These are phyloP conservation scores for Cenchrus purpureus DNA, from an alignment of 176 grass and related monocot species.

Conservation along the genomic window DNA sequence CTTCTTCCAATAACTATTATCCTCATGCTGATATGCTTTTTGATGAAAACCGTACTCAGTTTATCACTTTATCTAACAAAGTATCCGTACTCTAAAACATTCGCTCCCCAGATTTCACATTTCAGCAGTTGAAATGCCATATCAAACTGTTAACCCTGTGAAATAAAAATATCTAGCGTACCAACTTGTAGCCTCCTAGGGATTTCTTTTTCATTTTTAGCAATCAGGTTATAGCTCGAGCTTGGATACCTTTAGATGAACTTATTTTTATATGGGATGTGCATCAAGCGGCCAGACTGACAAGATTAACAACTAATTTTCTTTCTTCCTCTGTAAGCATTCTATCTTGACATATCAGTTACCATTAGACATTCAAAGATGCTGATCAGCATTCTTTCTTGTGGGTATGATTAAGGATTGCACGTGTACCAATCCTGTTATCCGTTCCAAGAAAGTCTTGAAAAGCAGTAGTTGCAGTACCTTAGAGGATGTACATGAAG, in stretches of 20 bases:
- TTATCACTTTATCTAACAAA: background rate
- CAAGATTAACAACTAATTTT: conserved; percentile 4
- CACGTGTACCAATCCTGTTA: background rate
- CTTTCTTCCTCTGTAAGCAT: conserved; percentile 33
- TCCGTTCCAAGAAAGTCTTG: background rate
- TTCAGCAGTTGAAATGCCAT: conserved; percentile 14
- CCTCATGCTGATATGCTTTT: background rate
- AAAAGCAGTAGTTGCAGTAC: background rate
- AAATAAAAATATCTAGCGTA: conserved; percentile 1
- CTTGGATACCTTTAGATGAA: background rate
- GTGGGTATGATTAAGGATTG: background rate
- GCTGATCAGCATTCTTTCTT: conserved; percentile 6
- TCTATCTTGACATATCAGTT: conserved; percentile 7
- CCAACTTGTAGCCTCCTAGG: background rate
- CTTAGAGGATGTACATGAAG: background rate
- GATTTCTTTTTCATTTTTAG: conserved; percentile 12
- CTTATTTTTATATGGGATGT: conserved; percentile 3
- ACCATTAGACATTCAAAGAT: background rate
- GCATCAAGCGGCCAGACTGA: background rate
- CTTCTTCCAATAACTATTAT: conserved; percentile 14
- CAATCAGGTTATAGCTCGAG: background rate
- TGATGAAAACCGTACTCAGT: background rate
- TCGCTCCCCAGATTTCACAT: background rate
- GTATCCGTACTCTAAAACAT: background rate
- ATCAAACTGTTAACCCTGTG: conserved; percentile 18